phyloP scores from a whole-genome alignment of 768 basidiomycete genomes.

The Boletus coccyginus region DNA sequence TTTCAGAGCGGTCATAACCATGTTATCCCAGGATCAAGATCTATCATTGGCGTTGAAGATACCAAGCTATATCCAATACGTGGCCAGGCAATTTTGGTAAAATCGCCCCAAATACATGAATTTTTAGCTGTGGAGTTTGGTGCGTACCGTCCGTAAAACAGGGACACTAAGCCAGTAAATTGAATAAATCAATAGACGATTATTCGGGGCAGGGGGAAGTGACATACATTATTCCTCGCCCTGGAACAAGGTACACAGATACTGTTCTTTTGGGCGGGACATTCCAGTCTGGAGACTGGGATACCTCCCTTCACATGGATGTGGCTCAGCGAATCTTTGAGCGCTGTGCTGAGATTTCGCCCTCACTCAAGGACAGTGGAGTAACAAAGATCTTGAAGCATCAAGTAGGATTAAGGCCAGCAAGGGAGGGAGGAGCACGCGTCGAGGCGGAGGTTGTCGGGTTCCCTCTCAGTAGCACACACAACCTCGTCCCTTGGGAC shows the following conservation, averaged over 20 bases:
- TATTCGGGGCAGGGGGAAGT: slow-evolving; percentile 17
- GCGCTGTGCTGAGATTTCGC: slow-evolving; percentile 41
- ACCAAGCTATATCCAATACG: slow-evolving; percentile 69
- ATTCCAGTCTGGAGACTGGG: slow-evolving; percentile 48
- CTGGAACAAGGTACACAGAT: slow-evolving; percentile 40
- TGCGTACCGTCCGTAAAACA: slow-evolving; percentile 10
- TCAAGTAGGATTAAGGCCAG: slow-evolving; percentile 60
- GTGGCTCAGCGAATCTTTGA: slow-evolving; percentile 45
- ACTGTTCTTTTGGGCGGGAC: slow-evolving; percentile 58
- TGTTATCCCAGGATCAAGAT: slow-evolving; percentile 51
- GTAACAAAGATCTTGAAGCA: slow-evolving; percentile 46
- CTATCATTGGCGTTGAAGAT: slow-evolving; percentile 82
- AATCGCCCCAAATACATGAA: slow-evolving; percentile 59
- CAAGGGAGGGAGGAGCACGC: slow-evolving; percentile 52
- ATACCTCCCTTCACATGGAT: slow-evolving; percentile 44
- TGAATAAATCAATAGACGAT: slow-evolving; percentile 13
- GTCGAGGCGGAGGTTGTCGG: slow-evolving; percentile 47
- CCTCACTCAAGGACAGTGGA: slow-evolving; percentile 30
- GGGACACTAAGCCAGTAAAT: not conserved
- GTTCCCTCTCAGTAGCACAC: slow-evolving; percentile 31
- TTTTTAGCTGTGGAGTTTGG: slow-evolving; percentile 26
- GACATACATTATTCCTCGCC: slow-evolving; percentile 65
- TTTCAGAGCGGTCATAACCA: not conserved
- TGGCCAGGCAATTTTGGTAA: slow-evolving; percentile 79
- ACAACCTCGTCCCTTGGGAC: slow-evolving; percentile 18